Conservation (phyloP, 1,139 yeast genomes). For the Sporopachydermia cereana region DNA sequence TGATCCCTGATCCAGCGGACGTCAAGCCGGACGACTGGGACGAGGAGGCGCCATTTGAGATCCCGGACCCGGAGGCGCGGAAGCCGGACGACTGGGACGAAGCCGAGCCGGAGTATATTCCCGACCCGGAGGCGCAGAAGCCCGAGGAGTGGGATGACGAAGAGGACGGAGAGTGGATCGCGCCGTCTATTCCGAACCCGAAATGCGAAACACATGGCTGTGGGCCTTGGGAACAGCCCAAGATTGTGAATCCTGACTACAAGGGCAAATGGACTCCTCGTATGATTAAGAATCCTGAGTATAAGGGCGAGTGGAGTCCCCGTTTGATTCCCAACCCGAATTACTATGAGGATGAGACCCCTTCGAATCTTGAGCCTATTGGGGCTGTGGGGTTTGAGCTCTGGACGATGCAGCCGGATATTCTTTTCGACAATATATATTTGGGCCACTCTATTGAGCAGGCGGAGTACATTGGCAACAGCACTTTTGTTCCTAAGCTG, state of each 20-base stretch:
- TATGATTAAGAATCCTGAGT: slow-evolving; percentile 56
- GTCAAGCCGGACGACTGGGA: slow-evolving; percentile 78
- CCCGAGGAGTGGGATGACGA: slow-evolving; percentile 83
- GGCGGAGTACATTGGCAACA: slow-evolving; percentile 75
- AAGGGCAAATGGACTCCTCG: slow-evolving; percentile 75
- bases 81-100: slow-evolving; percentile 81
- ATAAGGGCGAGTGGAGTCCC: slow-evolving; percentile 74
- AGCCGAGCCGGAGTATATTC: slow-evolving; percentile 40
- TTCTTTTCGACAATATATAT: slow-evolving; percentile 73
- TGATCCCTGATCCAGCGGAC: slow-evolving; percentile 55
- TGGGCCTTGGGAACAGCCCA: slow-evolving; percentile 61
- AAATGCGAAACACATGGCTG: slow-evolving; percentile 62
- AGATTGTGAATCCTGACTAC: slow-evolving; percentile 54
- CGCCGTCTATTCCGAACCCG: slow-evolving; percentile 63
- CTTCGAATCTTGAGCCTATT: slow-evolving; percentile 53
- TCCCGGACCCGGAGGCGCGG: slow-evolving; percentile 51
- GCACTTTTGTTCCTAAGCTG: slow-evolving; percentile 54
- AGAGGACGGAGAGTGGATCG: slow-evolving; percentile 76
- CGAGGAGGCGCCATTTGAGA: slow-evolving; percentile 44
- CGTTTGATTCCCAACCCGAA: slow-evolving; percentile 55
- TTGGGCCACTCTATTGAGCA: slow-evolving; percentile 72
- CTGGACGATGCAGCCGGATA: slow-evolving; percentile 74
- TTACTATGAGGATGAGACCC: slow-evolving; percentile 45
- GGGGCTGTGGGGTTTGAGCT: slow-evolving; percentile 84
- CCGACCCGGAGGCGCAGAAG: slow-evolving; percentile 50